Evolutionary conservation across 176 grass and related monocot genomes (phyloP).

Genomic region (Oryza officinalis): DNA sequence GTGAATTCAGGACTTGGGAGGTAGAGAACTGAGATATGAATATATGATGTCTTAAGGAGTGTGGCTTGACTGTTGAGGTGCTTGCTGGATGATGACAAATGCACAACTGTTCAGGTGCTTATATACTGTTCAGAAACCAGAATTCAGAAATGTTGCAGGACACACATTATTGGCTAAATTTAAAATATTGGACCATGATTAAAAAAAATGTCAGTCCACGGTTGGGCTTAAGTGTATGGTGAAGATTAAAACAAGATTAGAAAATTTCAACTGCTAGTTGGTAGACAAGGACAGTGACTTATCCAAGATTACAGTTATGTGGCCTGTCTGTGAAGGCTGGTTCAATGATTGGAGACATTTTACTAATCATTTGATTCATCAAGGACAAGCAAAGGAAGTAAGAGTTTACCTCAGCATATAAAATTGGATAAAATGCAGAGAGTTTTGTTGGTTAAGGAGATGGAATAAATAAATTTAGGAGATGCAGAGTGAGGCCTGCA

Average conservation of each 20-base stretch:
- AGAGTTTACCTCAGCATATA: conserved; percentile 34
- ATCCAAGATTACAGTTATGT: conserved; percentile 42
- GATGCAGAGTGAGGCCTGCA: conserved; percentile 44
- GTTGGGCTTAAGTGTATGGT: conserved; percentile 38
- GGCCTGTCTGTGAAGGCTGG: conserved; percentile 28
- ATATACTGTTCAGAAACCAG: conserved; percentile 55
- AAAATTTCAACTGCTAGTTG: conserved; percentile 55
- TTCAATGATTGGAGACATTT: conserved; percentile 53
- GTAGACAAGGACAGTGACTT: conserved; percentile 49
- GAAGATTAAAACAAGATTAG: conserved; percentile 26
- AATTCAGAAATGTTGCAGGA: conserved; percentile 20
- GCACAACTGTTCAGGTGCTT: conserved; percentile 42
- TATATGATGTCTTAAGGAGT: not conserved
- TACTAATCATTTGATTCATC: conserved; percentile 48
- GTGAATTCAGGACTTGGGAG: conserved; percentile 20
- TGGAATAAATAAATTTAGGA: conserved; percentile 44
- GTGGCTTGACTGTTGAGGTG: conserved; percentile 22
- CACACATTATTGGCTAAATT: conserved; percentile 31
- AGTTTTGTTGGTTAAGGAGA: conserved; percentile 21
- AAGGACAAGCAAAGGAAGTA: conserved; percentile 29
- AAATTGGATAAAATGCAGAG: conserved; percentile 17
- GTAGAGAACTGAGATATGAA: conserved; percentile 22
- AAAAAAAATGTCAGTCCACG: conserved; percentile 50
- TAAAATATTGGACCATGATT: conserved; percentile 33
- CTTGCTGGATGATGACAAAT: conserved; percentile 51